Percentiles rank a stretch among this genome's conserved stretches.
Evolutionary conservation across 2,329 filamentous ascomycete species (phyloP).

Genomic region (Arthroderma sp.): DNA sequence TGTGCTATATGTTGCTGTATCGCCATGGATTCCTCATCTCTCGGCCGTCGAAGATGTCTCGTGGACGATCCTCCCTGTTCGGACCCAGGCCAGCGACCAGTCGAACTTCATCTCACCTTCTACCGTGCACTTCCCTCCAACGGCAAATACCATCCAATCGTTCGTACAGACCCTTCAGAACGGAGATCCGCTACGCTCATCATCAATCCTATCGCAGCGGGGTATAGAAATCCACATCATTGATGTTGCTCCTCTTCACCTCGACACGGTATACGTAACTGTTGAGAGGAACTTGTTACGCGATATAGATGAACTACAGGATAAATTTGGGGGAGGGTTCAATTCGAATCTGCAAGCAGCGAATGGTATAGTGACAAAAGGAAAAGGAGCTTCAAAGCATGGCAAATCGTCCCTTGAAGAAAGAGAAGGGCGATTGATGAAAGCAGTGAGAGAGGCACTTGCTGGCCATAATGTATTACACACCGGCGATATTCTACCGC

Average conservation of each 20-base stretch:
- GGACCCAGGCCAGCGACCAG: conserved; percentile 32
- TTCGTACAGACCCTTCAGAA: conserved; percentile 63
- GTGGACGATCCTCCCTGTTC: conserved; percentile 78
- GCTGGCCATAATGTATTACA: conserved; percentile 64
- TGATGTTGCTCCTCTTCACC: conserved; percentile 62
- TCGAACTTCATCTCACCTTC: conserved; percentile 52
- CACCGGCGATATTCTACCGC: conserved; percentile 65
- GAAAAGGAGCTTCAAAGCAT: conserved; percentile 15
- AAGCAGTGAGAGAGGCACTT: conserved; percentile 61
- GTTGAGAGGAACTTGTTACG: conserved; percentile 69
- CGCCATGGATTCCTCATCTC: conserved; percentile 31
- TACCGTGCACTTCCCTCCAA: conserved; percentile 60
- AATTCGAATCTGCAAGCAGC: conserved; percentile 20
- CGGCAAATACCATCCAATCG: conserved; percentile 63
- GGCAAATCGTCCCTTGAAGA: conserved; percentile 23
- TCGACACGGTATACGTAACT: conserved; percentile 78
- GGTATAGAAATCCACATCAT: conserved; percentile 74
- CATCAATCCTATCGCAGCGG: conserved; percentile 55
- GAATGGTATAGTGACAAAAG: conserved; percentile 28
- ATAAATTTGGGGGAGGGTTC: conserved; percentile 60
- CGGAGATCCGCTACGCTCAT: conserved; percentile 61
- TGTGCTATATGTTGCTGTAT: conserved; percentile 33
- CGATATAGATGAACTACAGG: conserved; percentile 70
- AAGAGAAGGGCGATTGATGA: conserved; percentile 47
- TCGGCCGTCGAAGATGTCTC: conserved; percentile 44